Evolutionary conservation across 1,284 basidiomycete species (phyloP).

Genomic region (Cronartium quercuum): DNA sequence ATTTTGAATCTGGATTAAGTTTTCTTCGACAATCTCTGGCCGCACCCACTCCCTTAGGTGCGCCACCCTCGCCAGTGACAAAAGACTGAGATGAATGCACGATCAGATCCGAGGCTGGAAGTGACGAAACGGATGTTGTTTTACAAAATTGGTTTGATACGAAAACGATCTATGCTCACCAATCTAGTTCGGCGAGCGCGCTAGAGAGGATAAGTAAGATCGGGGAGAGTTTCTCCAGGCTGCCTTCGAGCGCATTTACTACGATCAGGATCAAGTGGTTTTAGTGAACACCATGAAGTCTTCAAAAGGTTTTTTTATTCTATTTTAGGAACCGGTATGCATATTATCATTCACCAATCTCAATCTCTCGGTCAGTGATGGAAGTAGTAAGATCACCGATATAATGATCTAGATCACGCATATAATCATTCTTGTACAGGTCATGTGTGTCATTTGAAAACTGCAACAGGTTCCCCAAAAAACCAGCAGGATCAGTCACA

Average conservation of each 20-base stretch:
- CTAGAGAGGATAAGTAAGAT: conserved; percentile 12
- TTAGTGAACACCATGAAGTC: too few species aligned
- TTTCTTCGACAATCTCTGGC: conserved; percentile 15
- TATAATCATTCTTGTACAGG: conserved; percentile 28
- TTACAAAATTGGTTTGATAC: not conserved
- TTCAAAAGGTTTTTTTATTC: too few species aligned
- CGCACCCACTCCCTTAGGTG: conserved; percentile 25
- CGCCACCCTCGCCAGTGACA: conserved; percentile 26
- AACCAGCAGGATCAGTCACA: not conserved
- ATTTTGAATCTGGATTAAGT: conserved; percentile 15
- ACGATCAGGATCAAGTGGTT: too few species aligned
- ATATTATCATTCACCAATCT: conserved; percentile 14
- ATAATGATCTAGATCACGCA: conserved; percentile 30
- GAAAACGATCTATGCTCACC: not conserved
- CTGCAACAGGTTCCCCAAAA: not conserved
- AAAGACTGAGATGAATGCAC: not conserved
- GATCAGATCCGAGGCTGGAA: not conserved
- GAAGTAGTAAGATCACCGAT: conserved; percentile 31
- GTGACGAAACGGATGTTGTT: too few species aligned
- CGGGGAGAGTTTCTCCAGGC: not conserved
- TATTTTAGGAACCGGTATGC: not conserved
- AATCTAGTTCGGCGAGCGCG: conserved; percentile 26
- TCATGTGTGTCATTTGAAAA: conserved; percentile 30
- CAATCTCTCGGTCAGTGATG: conserved; percentile 28
- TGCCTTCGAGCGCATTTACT: conserved; percentile 7